Percentiles rank a stretch among this genome's conserved stretches.
Evolutionary conservation across 768 basidiomycete genomes (phyloP).

Genomic region (Dentipellis sp.): DNA sequence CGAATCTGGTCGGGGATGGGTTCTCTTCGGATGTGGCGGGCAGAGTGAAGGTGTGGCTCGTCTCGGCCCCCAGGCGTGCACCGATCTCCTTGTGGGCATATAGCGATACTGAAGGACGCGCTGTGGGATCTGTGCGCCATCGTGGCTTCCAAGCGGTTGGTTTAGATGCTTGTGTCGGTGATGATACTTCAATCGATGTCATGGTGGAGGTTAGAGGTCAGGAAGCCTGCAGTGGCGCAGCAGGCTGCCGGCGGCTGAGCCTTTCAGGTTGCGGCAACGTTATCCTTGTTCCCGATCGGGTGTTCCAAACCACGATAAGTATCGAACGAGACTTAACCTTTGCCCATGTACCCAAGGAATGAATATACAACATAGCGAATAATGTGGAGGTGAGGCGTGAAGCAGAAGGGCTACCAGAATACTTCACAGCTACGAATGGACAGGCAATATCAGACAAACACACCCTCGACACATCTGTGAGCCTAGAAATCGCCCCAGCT

Average conservation of each 20-base stretch:
- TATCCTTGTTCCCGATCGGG: background rate
- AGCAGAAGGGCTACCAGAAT: background rate
- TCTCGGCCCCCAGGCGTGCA: background rate
- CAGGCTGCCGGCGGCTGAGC: background rate
- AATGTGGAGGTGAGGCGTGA: background rate
- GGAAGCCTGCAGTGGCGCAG: background rate
- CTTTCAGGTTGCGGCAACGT: background rate
- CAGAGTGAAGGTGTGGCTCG: background rate
- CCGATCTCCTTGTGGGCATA: background rate
- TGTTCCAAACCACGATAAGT: background rate
- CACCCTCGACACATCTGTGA: background rate
- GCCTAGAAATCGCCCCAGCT: conserved; percentile 80
- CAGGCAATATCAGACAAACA: background rate
- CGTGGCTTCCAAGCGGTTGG: background rate
- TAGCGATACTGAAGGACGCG: background rate
- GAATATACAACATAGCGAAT: background rate
- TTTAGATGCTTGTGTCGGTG: background rate
- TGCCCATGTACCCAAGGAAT: background rate
- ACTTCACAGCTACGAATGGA: background rate
- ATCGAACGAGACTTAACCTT: background rate
- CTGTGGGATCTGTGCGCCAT: background rate
- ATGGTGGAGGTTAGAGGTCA: background rate
- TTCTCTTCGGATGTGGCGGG: background rate
- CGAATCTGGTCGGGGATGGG: background rate
- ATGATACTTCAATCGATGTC: background rate